Evolutionary conservation across 2,329 filamentous ascomycete species (phyloP).

Genomic region (Dactylellina sp.): DNA sequence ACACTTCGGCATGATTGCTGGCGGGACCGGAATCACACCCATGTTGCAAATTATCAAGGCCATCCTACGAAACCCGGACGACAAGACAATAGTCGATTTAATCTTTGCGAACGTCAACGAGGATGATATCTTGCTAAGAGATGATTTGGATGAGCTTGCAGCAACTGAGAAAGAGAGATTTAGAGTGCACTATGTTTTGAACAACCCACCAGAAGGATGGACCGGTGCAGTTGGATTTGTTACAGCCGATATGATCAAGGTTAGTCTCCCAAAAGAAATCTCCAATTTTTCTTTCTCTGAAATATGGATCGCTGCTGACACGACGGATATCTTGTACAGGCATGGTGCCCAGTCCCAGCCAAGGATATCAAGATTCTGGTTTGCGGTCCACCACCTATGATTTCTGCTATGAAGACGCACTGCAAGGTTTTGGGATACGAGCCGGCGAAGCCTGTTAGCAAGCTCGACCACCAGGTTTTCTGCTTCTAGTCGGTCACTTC

Average conservation of each 20-base stretch:
- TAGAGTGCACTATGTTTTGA: conserved; percentile 92
- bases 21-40: conserved; percentile 96
- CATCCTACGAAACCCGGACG: conserved; percentile 83
- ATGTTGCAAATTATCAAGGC: conserved; percentile 97
- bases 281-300: not conserved
- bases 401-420: conserved; percentile 81
- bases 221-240: conserved; percentile 93
- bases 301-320: not conserved
- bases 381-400: conserved; percentile 96
- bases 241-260: conserved; percentile 93
- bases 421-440: conserved; percentile 88
- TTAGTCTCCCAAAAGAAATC: conserved; percentile 65
- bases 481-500: conserved; percentile 75
- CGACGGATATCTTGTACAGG: conserved; percentile 66
- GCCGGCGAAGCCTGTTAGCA: conserved; percentile 94
- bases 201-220: conserved; percentile 94
- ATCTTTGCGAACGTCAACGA: conserved; percentile 97
- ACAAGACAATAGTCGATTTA: conserved; percentile 89
- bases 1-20: conserved; percentile 97
- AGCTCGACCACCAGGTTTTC: conserved; percentile 97
- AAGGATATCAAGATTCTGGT: conserved; percentile 91
- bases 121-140: conserved; percentile 91
- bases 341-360: conserved; percentile 83
- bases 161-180: conserved; percentile 79
- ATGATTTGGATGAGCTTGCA: conserved; percentile 85